Percentiles rank a stretch among this genome's conserved stretches.
Conservation (phyloP, 2,329 filamentous ascomycete genomes). For the Xylariaceae sp. region DNA sequence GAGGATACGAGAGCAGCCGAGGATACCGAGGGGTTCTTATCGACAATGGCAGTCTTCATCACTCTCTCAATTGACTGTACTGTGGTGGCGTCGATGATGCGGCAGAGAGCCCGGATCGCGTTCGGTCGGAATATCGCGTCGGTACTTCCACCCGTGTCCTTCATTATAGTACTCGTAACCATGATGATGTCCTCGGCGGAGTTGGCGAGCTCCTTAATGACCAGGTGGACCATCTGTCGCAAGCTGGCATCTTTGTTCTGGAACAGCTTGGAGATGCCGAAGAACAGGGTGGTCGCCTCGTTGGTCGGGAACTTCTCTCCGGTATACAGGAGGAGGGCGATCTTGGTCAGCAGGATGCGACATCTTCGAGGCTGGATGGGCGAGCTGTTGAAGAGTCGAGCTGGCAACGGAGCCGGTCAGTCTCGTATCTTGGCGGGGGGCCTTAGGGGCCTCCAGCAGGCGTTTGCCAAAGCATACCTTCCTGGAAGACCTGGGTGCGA, state of each 20-base stretch:
- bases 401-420: conserved; percentile 43
- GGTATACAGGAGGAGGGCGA: conserved; percentile 90
- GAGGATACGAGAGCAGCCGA: conserved; percentile 94
- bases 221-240: conserved; percentile 96
- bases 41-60: conserved; percentile 98
- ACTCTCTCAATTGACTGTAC: conserved; percentile 97
- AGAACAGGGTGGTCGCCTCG: conserved; percentile 97
- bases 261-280: conserved; percentile 97
- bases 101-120: conserved; percentile 88
- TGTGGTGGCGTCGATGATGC: conserved; percentile 93
- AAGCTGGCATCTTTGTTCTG: conserved; percentile 98
- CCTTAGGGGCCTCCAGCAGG: conserved; percentile 6
- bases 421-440: conserved; percentile 27
- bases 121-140: conserved; percentile 93
- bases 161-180: conserved; percentile 99
- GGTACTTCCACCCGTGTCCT: conserved; percentile 92
- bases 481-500: conserved; percentile 95
- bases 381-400: conserved; percentile 94
- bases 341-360: conserved; percentile 94
- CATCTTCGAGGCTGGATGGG: conserved; percentile 96
- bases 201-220: conserved; percentile 93
- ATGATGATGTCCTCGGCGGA: conserved; percentile 99
- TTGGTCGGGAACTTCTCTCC: conserved; percentile 95
- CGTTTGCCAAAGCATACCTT: conserved; percentile 58
- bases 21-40: conserved; percentile 95